phyloP scores from a whole-genome alignment of 2,329 filamentous ascomycete genomes.

The Cladosporium austrohemisphaericum region DNA sequence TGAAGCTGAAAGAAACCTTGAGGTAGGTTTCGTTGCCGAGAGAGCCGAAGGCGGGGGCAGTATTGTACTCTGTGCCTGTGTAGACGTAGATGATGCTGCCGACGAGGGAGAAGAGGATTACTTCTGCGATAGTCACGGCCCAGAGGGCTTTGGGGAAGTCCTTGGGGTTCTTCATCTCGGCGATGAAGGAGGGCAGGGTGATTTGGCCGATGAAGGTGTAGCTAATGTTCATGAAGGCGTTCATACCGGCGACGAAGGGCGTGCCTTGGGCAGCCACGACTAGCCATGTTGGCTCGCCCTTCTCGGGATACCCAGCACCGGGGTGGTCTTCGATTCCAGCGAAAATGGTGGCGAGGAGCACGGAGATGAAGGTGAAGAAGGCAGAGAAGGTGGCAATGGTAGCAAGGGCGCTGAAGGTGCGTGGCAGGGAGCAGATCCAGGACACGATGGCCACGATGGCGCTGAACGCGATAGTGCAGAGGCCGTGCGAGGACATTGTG shows the following conservation, averaged over 20 bases:
- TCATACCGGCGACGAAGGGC: constrained; percentile 77
- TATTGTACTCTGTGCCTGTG: constrained; percentile 85
- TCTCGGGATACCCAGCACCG: constrained; percentile 43
- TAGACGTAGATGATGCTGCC: constrained; percentile 81
- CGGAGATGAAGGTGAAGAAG: constrained; percentile 84
- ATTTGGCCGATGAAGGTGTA: constrained; percentile 97
- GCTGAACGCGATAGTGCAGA: constrained; percentile 78
- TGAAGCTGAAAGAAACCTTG: constrained; percentile 88
- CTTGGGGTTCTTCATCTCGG: constrained; percentile 76
- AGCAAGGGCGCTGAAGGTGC: constrained; percentile 77
- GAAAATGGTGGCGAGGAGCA: constrained; percentile 79
- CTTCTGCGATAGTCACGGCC: constrained; percentile 82
- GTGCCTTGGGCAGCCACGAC: constrained; percentile 66
- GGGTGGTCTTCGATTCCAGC: constrained; percentile 72
- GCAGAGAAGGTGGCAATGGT: constrained; percentile 77
- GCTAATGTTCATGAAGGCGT: constrained; percentile 89
- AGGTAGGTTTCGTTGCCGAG: constrained; percentile 70
- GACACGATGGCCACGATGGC: constrained; percentile 71
- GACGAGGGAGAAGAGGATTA: constrained; percentile 80
- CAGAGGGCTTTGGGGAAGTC: constrained; percentile 93
- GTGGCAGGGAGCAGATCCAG: constrained; percentile 74
- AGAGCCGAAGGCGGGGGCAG: constrained; percentile 80
- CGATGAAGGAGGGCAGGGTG: constrained; percentile 89
- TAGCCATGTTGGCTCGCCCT: constrained; percentile 64
- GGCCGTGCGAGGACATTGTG: constrained; percentile 66